Evolutionary conservation across 169 alveolate species (phyloP), one percentile per base, ranked within the genome.

Genomic region (Eimeria sp.): DNA sequence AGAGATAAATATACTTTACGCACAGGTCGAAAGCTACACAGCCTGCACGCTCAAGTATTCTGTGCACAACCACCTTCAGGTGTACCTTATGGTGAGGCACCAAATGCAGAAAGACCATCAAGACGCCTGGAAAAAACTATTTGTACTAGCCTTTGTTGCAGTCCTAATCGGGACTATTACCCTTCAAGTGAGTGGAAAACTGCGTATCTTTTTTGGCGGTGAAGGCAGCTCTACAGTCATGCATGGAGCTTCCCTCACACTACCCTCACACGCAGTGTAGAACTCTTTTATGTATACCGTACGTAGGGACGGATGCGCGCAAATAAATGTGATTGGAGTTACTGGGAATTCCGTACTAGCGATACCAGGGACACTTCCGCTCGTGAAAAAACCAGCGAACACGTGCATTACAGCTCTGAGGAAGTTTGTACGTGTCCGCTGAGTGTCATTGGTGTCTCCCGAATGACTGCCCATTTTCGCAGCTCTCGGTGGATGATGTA

Each of bases 51-150:
- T 67, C 45, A 27, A 67, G 14, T 25, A 67, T 75, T 75, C 57
- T 75, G 51, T 75, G 84, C 34, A 18, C 58, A 43, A 18, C 27
- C 30, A 13, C 47, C 14, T 80, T 5, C 65, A 80, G 89, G 89
- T 80, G 5, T 80, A 80, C 67, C 89, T 80, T 10, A 5, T 80
- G 70, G 89, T 80, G 89, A 80, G 89, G 40, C 63, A 80, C 54
- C 89, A 80, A 80, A 51, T 80, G 89, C 89, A 80, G 65, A 51
- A 80, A 47, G 89, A 80, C 70, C 89, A 80, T 25, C 89, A 80
- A 47, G 89, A 80, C 22, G 89, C 89, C 34, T 80, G 89, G 89
- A 80, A 80, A 80, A 80, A 80, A 70, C 89, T 80, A 3, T 80
- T 80, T 80, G 67, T 80, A 49, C 67, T 80, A 10, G 89, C 65